A percentile compares a stretch with the other conserved stretches of the same genome.
phyloP scores from a whole-genome alignment of 2,329 filamentous ascomycete species.

The Xylaria sp. region DNA sequence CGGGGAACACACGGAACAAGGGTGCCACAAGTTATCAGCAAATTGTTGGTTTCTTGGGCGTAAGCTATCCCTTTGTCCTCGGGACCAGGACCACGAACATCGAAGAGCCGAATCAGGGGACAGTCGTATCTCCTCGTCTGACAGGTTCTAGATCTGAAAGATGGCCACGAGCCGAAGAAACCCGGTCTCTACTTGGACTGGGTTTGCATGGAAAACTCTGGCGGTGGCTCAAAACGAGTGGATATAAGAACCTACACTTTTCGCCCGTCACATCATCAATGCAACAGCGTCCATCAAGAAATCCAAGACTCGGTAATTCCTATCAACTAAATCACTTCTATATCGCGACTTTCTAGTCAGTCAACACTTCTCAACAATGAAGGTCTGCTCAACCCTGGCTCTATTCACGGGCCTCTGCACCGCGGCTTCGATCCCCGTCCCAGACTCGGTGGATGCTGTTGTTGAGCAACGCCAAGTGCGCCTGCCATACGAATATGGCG shows the following conservation, averaged over 20 bases:
- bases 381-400: constrained; percentile 41
- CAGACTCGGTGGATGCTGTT: constrained; percentile 23
- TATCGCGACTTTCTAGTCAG: constrained; percentile 1
- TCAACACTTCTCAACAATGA: constrained; percentile 40
- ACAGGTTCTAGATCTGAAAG: constrained; percentile 40
- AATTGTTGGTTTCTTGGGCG: constrained; percentile 28
- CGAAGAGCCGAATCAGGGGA: constrained; percentile 38
- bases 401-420: constrained; percentile 43
- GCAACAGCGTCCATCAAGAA: constrained; percentile 28
- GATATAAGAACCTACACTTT: constrained; percentile 22
- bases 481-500: constrained; percentile 33
- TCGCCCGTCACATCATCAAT: constrained; percentile 23
- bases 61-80: constrained; percentile 32
- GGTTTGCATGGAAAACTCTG: constrained; percentile 10
- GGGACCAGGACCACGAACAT: constrained; percentile 30
- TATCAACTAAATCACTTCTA: constrained; percentile 5
- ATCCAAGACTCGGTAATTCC: constrained; percentile 35
- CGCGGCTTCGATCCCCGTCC: constrained; percentile 37
- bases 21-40: constrained; percentile 33
- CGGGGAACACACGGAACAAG: constrained; percentile 34
- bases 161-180: constrained; percentile 31
- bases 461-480: constrained; percentile 31
- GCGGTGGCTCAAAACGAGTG: not conserved
- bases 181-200: constrained; percentile 8
- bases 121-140: constrained; percentile 38